Conservation (phyloP, 2,329 filamentous ascomycete genomes). For the Clonostachys rosea region DNA sequence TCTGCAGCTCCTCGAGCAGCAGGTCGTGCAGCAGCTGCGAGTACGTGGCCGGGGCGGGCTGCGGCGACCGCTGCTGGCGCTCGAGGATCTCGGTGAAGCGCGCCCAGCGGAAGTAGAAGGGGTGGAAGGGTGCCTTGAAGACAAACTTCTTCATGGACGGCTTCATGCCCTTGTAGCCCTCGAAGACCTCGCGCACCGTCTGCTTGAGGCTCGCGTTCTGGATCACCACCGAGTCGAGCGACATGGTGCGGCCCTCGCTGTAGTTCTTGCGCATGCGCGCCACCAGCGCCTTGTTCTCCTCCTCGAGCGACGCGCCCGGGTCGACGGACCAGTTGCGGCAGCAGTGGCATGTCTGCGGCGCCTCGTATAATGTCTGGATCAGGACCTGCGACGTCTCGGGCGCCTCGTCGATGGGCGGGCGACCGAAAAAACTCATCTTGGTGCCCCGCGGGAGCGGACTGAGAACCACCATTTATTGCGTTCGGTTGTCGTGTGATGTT, state of each 20-base stretch:
- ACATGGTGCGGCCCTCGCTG: constrained; percentile 1
- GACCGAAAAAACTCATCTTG: no score
- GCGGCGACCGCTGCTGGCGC: constrained; percentile 1
- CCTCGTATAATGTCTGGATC: neutral
- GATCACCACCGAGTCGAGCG: constrained; percentile 4
- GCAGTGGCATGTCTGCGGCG: neutral
- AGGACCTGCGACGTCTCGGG: no score
- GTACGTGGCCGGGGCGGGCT: constrained; percentile 1
- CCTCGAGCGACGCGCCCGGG: constrained; percentile 4
- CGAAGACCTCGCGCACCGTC: constrained; percentile 3
- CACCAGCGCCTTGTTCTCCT: constrained; percentile 6
- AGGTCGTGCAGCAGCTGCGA: constrained; percentile 5
- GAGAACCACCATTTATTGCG: no score
- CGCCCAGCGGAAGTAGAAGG: constrained; percentile 6
- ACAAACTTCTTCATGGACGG: constrained; percentile 2
- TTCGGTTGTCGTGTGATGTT: no score
- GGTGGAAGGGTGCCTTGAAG: constrained; percentile 4
- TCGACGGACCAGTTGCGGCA: neutral
- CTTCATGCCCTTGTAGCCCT: constrained; percentile 4
- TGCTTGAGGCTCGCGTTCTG: constrained; percentile 3
- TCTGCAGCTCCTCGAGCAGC: constrained; percentile 1
- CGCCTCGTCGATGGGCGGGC: no score
- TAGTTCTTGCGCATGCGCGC: constrained; percentile 7
- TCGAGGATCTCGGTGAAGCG: constrained; percentile 2
- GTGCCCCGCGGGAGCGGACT: no score